Evolutionary conservation across 1,284 basidiomycete species (phyloP), one percentile per base, ranked within the genome.

Genomic region (Amylostereum areolatum): DNA sequence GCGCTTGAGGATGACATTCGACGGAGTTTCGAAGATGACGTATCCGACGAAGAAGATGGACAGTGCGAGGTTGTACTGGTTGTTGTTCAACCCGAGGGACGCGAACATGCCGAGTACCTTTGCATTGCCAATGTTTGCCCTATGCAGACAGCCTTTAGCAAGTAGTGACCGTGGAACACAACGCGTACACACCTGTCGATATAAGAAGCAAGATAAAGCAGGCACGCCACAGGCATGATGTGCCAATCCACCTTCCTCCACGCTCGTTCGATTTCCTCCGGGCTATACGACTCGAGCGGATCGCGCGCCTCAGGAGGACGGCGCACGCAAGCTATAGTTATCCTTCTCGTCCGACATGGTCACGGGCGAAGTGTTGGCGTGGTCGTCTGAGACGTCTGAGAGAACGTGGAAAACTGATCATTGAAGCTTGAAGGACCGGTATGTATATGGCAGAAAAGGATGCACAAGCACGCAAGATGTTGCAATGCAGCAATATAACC

Each of bases 91-190:
- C 12, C 56, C 43, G 8, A 65, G 56, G 12, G 54, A 46, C 8
- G 50, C 51, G 8, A 52, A 51, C 18, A 65, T 45, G 0, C 63
- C 63, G 11, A 65, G 58, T 9, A 73, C 62, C 33, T 67, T 65
- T 2, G 72, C 72, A 50, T 73, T 73, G 31, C 70, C 73, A 48
- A 75, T 72, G 51, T 74, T 74, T 2, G 63, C 60, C 8, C 64
- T 64, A 49, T 3, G 33, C 30, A 12, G 25, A 10, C 18, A 39
- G 24, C 43, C 5, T 35, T 11, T 32, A 29, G 12, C 5, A 35
- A 12, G 30, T 9, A 33, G 29, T 30, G n/a, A 18, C 18, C 18
- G 43, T 28, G 43, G 32, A 27, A 48, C 12, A 10, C 32, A 18
- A 10, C 44, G 10, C 11, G n/a, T 6, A 37, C 56, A 18, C 45